These are phyloP conservation scores for Colletotrichum salicis DNA, from an alignment of 2,329 filamentous ascomycete species.

Conservation along the genomic window DNA sequence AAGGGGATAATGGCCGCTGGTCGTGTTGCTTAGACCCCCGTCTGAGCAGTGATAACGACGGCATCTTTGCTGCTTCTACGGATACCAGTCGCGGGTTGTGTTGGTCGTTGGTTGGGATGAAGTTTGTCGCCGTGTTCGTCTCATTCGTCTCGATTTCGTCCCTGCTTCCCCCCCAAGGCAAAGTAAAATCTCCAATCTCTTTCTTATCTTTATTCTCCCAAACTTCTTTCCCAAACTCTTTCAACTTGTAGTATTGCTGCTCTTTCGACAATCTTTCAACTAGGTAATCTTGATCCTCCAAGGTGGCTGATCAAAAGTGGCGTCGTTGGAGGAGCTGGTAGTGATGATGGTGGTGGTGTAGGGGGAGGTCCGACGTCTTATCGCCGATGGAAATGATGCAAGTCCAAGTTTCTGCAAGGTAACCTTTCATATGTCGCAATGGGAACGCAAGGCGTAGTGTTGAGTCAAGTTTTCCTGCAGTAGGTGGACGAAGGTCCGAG, in stretches of 20 bases:
- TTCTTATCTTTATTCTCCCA: background rate
- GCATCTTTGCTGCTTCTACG: constrained; percentile 40
- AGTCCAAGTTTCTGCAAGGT: constrained; percentile 24
- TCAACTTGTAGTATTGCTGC: background rate
- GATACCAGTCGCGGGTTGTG: constrained; percentile 7
- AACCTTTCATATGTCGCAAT: constrained; percentile 9
- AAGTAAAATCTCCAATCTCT: background rate
- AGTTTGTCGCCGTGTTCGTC: constrained; percentile 15
- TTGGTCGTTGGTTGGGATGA: constrained; percentile 1
- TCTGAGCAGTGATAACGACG: constrained; percentile 45
- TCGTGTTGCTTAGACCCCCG: constrained; percentile 39
- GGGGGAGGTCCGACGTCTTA: constrained; percentile 25
- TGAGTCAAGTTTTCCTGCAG: constrained; percentile 16
- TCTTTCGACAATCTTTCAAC: constrained; percentile 12
- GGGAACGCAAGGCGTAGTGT: background rate
- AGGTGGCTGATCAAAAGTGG: constrained; percentile 23
- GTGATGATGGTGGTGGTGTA: background rate
- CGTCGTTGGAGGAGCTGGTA: background rate
- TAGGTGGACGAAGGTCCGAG: background rate
- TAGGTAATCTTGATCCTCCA: background rate
- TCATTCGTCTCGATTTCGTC: constrained; percentile 17
- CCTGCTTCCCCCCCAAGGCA: background rate
- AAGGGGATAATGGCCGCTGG: constrained; percentile 22
- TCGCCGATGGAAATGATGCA: constrained; percentile 3
- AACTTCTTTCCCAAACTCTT: background rate